Base-by-base conservation (phyloP, 1,284 basidiomycete genomes). In the Microbotryum violaceum region DNA sequence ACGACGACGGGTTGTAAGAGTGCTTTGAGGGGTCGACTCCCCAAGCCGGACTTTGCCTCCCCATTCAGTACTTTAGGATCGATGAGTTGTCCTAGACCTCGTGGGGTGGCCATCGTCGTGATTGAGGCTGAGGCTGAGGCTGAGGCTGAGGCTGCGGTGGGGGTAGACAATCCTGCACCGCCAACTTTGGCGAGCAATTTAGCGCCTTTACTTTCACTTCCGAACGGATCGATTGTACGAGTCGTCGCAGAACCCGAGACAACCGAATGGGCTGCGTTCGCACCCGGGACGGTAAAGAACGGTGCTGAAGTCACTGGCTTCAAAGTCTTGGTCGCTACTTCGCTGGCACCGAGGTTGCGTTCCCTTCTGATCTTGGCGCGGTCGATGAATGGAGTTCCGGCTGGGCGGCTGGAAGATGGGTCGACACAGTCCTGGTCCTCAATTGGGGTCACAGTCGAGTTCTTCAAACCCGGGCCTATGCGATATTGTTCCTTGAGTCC, bases 321-420 rank as follows among this genome's bases (percentile, higher is more conserved):
- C 25, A 33, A 18, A 25, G 33, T 45, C 16, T 29, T 14, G 18
- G 49, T n/a, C 3, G 44, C 31, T 23, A 31, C 27, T 8, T 31
- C 14, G 27, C 4, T 18, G 46, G 6, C 31, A 23, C 48, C 29
- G 25, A 33, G 12, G 27, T 66, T 55, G 23, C 63, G 66, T 3
- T 60, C 37, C 1, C 66, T 55, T 3, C 66, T 56, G 6, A 57
- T 57, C 9, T 58, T 58, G 7, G 66, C 66, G 3, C 66, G 66
- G 54, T 68, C 60, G 25, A 63, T 29, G 57, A 62, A 68, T 2
- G 25, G 18, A 1, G 23, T 2, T 27, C 0, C 37, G 6, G 23
- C 14, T 3, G 7, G 14, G 7, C 44, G 5, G 33, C 29, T 37
- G 5, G 25, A 5, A 25, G 29, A 2, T 8, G 18, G 23, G 4